Base-by-base conservation (phyloP, 345 rosid species). In the Geranium brycei region DNA sequence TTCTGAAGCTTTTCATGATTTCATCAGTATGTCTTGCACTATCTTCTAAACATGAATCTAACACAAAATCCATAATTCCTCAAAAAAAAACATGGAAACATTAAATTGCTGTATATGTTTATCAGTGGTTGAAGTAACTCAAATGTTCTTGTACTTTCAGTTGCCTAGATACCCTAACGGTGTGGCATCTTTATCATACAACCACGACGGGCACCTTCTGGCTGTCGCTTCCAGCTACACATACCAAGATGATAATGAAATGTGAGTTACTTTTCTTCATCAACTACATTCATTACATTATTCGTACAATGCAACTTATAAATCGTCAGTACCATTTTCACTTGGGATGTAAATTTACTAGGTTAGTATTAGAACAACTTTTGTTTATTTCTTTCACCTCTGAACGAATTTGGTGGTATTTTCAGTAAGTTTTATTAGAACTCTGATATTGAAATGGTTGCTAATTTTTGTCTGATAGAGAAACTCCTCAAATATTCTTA, bases 191-290 rank as follows among this genome's bases (percentile, higher is more conserved):
- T 63, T 87, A 61, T 69, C 95, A 58, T 84, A 71, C 72, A 87
- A 83, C 75, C 63, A 70, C 55, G 70, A 38, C 16, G 95, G 92
- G 68, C 75, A 74, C 58, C 78, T 89, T 69, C 76, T 91, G 73
- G 98, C 98, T 0, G 78, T 89, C 64, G 96, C 92, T 66, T 78
- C 88, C 64, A 82, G 89, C 72, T 70, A 74, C 74, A 82, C 87
- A 32, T 87, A 85, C 73, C 82, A 85, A 68, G 83, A 83, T 76
- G 91, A 87, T 53, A 72, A 66, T 64, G 92, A 87, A 78, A 72
- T 64, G 98, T 91, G 68, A 80, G 91, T 30, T 17, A 19, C 53
- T 47, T 8, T 47, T 47, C 53, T 47, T 47, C 11, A 38, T 38
- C 47, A 38, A 10, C 47, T 38, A 38, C 47, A 38, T 38, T 38